Percentiles rank a stretch among this genome's conserved stretches.
Conservation (phyloP, 2,329 filamentous ascomycete species). For the Alternaria angustiovoidea region DNA sequence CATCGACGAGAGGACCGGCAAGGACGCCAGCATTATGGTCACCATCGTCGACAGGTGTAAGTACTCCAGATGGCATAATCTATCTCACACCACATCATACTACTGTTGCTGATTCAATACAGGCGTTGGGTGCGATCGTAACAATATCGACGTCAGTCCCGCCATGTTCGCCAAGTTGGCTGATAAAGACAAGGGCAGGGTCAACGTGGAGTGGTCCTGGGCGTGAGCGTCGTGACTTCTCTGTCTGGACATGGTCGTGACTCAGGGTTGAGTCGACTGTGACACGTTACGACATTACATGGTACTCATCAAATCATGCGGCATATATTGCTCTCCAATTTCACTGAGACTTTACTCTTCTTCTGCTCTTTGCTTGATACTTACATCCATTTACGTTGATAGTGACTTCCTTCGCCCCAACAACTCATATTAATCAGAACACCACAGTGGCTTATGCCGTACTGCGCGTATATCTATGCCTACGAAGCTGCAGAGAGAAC, state of each 20-base stretch:
- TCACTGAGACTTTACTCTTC: not conserved
- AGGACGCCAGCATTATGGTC: conserved; percentile 63
- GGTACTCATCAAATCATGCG: not conserved
- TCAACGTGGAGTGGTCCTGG: conserved; percentile 62
- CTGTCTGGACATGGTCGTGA: not conserved
- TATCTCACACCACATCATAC: not conserved
- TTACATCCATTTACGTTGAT: not conserved
- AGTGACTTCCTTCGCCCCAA: not conserved
- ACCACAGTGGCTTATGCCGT: not conserved
- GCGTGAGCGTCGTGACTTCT: conserved; percentile 37
- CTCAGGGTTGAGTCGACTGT: conserved; percentile 5
- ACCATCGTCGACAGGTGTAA: conserved; percentile 73
- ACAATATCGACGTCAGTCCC: conserved; percentile 61
- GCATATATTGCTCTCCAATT: not conserved
- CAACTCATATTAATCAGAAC: not conserved
- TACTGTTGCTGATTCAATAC: conserved; percentile 21
- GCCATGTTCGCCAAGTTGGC: conserved; percentile 59
- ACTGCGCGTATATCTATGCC: not conserved
- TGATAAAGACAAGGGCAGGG: conserved; percentile 56
- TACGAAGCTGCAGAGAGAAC: not conserved
- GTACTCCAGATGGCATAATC: conserved; percentile 9
- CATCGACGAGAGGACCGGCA: conserved; percentile 54
- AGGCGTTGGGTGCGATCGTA: conserved; percentile 58
- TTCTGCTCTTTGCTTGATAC: not conserved
- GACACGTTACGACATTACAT: not conserved